Conservation (phyloP, 345 rosid genomes). For the Hypericum perforatum region DNA sequence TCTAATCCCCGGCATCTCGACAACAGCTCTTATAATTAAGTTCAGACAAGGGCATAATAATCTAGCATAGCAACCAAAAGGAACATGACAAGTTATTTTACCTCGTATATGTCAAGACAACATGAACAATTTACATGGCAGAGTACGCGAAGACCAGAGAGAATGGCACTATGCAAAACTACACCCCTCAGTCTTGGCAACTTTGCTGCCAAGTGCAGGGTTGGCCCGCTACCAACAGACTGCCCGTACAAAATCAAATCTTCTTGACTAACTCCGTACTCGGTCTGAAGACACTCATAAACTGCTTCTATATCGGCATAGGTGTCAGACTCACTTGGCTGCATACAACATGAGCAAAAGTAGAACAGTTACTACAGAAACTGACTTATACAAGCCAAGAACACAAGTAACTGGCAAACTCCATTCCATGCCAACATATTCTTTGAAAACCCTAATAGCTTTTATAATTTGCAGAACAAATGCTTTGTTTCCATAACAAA, state of each 20-base stretch:
- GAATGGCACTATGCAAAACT: constrained; percentile 94
- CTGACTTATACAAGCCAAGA: too few relatives aligned
- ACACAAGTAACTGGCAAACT: too few relatives aligned
- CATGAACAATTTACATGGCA: constrained; percentile 83
- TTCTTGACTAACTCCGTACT: constrained; percentile 90
- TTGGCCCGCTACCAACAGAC: constrained; percentile 97
- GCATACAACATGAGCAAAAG: constrained; percentile 17
- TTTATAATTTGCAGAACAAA: too few relatives aligned
- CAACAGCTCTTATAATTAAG: too few relatives aligned
- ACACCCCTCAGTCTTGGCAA: constrained; percentile 95
- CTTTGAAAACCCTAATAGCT: too few relatives aligned
- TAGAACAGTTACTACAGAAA: not conserved
- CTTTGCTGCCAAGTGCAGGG: constrained; percentile 88
- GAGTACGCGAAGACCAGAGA: constrained; percentile 97
- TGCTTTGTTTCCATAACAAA: too few relatives aligned
- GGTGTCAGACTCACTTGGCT: constrained; percentile 92
- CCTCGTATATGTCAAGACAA: constrained; percentile 90
- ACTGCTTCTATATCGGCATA: constrained; percentile 98
- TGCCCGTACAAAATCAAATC: constrained; percentile 89
- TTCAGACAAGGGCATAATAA: too few relatives aligned
- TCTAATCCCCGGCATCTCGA: too few relatives aligned
- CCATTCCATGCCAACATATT: too few relatives aligned
- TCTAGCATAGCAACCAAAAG: not conserved
- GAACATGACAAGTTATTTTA: constrained; percentile 6
- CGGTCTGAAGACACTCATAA: constrained; percentile 79